Evolutionary conservation across 116 monocot genomes (phyloP), one percentile per base, ranked within the genome.

Genomic region (Cymodocea nodosa): DNA sequence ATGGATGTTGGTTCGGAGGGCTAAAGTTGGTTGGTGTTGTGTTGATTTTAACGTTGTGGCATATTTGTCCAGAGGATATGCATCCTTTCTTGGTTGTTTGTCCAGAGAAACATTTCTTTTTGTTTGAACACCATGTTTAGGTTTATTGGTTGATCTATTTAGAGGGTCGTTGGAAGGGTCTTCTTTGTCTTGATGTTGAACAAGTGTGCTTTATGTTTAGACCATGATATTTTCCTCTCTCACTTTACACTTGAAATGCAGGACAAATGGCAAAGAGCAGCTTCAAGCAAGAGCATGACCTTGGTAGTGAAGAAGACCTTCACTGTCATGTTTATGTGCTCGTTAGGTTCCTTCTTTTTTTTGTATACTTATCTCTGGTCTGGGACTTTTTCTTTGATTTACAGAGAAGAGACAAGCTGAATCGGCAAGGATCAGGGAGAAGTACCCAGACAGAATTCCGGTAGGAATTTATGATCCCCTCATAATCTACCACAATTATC

Each of bases 391-490:
- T 17, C 23, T 22, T 64, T 35, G 15, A 17, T 51, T 14, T 70
- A 37, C 73, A 87, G 83, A 71, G 78, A 74, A 76, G 51, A 78
- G 87, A 54, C 72, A 65, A 60, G 68, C 63, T 2, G 87, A 83
- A 61, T 70, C 87, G 2, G 73, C 83, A 25, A 67, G 87, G 71
- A 87, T 83, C 52, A 83, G 75, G 73, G 70, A 77, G 65, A 83
- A 83, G 71, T 81, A 87, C 65, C 68, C 77, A 9, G 81, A 78
- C 25, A 75, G 83, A 65, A 68, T 87, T 62, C 87, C 87, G 72
- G 83, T 87, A 65, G 68, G 82, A 44, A 55, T 36, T 65, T 66
- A 20, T 55, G n/a, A 44, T 44, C 9, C 11, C 9, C 44, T 44
- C 0, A 0, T 2, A 44, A 8, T 44, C 44, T 0, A 44, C 44